Evolutionary conservation across 1,139 yeast species (phyloP), one percentile per base, ranked within the genome.

Genomic region (Geotrichum siamense): DNA sequence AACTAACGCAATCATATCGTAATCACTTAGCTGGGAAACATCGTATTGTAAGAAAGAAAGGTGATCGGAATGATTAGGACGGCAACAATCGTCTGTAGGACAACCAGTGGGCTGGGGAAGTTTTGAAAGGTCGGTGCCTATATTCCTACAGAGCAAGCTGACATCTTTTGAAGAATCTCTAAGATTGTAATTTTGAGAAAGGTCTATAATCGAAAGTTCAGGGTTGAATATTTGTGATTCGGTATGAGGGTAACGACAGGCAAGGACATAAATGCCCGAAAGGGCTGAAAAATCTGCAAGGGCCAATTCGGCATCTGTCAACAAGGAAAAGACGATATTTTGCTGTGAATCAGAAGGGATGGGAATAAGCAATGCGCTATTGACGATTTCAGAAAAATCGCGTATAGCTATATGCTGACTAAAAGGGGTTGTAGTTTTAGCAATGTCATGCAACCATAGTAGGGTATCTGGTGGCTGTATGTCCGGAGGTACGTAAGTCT

Each of bases 1-100:
- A 3, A 70, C 69, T 19, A 79, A 60, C 1, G 78, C 64, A n/a
- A 79, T 59, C 44, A 67, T 67, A 47, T 78, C 77, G 53, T 67
- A 79, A 5, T 61, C 55, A 0, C 62, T 47, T 54, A 2, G 63
- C 53, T 1, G 68, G 53, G 22, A 17, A 8, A 45, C 43, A 25
- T 69, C 63, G 20, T 72, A 59, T 44, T 68, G 68, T 2, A 77
- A 36, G 5, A 74, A 69, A 50, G 71, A 60, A 53, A 72, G 75
- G 2, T 85, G 81, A 4, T 55, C 34, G 37, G 19, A 33, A 19
- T 20, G 3, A 12, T 20, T 33, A 4, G 35, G 21, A 6, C 9
- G 6, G 16, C 31, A 28, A 28, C 15, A 28, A 13, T 6, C 6
- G 16, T 19, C n/a, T 2, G 75, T 38, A 5, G 48, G 47, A 33